Conservation (phyloP, 2,329 filamentous ascomycete species). For the Penicillium nordicum region DNA sequence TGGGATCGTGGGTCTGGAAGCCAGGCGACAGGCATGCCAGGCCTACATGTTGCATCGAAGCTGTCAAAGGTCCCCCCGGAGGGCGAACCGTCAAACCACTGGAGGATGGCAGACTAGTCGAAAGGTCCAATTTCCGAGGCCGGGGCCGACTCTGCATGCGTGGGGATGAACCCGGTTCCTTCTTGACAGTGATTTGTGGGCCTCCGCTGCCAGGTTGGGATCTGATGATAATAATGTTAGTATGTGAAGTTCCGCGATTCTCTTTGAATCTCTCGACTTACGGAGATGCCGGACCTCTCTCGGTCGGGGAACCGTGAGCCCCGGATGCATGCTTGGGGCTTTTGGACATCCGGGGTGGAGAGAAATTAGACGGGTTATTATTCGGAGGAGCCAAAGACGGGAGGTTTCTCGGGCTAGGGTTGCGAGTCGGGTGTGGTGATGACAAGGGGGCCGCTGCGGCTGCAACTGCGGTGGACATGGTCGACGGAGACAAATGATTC, state of each 20-base stretch:
- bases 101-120: constrained; percentile 44
- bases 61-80: constrained; percentile 65
- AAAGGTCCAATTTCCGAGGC: constrained; percentile 46
- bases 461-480: constrained; percentile 50
- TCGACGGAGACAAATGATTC: constrained; percentile 7
- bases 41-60: constrained; percentile 84
- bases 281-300: constrained; percentile 45
- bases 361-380: constrained; percentile 25
- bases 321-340: constrained; percentile 35
- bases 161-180: constrained; percentile 82
- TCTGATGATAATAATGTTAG: constrained; percentile 12
- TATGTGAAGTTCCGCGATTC: neutral
- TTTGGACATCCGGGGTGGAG: constrained; percentile 32
- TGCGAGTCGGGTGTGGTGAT: constrained; percentile 43
- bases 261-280: constrained; percentile 37
- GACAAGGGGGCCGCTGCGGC: constrained; percentile 44
- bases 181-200: constrained; percentile 91
- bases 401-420: constrained; percentile 45
- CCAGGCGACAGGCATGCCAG: constrained; percentile 92
- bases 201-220: constrained; percentile 46
- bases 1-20: constrained; percentile 93
- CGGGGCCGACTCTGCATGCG: constrained; percentile 57
- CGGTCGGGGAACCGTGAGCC: constrained; percentile 33
- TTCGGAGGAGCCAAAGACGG: constrained; percentile 31
- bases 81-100: constrained; percentile 61